Base-by-base conservation (phyloP, 306 rosid species). In the Pyrus pyrifolia region DNA sequence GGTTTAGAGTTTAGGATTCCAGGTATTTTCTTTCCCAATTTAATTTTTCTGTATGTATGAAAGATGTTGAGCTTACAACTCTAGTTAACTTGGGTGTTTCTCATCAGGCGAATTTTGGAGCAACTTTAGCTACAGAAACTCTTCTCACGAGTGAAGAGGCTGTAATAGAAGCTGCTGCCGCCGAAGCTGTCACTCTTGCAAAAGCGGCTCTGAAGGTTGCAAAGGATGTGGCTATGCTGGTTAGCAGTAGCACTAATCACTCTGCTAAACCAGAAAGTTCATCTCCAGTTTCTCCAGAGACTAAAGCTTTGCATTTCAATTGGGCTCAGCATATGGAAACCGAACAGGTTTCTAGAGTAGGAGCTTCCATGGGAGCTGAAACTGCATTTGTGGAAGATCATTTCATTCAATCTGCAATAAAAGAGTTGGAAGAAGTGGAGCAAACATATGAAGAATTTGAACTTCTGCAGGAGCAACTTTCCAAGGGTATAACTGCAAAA, bases 151-250 rank as follows among this genome's bases (percentile, higher is more conserved):
- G 88, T 83, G 97, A 95, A 84, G 97, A 95, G 81, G 97, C 96
- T 21, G 84, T 86, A 12, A 87, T 95, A 80, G 89, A 92, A 51
- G 97, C 97, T 23, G 99, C 99, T 49, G 90, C 99, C 21, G 90
- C 97, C 57, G 96, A 95, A 87, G 97, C 97, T 31, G 85, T 95
- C 76, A 80, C 97, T 80, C 99, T 90, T 82, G 97, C 97, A 51
- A 95, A 87, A 81, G 97, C 97, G 8, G 97, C 97, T 33, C 83
- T 84, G 58, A 88, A 92, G 83, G 85, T 92, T 89, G 97, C 97
- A 67, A 92, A 83, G 83, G 97, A 90, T 55, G 96, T 89, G 15
- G 91, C 87, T 64, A 62, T 84, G 70, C 85, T 89, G 74, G 85
- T 80, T 33, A 84, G 85, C 67, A 89, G 71, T 71, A 79, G 85